A percentile compares a stretch with the other conserved stretches of the same genome.
These are phyloP conservation scores for Yarrowia osloensis DNA, from an alignment of 805 yeast genomes.

Conservation along the genomic window DNA sequence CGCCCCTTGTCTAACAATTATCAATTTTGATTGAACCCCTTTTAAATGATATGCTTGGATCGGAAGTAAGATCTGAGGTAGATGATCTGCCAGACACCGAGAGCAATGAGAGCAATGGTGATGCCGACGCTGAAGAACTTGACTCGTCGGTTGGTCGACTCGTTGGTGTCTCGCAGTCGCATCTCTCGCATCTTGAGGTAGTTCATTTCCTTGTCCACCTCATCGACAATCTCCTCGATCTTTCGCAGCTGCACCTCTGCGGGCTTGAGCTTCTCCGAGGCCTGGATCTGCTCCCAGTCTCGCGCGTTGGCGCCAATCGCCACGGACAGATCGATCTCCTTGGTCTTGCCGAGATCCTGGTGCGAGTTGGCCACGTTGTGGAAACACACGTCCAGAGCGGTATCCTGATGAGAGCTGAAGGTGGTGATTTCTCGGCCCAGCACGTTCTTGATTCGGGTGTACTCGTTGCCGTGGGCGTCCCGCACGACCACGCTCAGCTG, in stretches of 20 bases:
- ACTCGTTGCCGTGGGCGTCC: conserved; percentile 84
- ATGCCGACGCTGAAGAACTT: conserved; percentile 78
- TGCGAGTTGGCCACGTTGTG: conserved; percentile 52
- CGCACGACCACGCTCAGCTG: conserved; percentile 55
- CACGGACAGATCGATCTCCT: conserved; percentile 85
- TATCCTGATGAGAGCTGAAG: conserved; percentile 78
- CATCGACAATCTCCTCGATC: conserved; percentile 82
- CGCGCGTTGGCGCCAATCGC: conserved; percentile 97
- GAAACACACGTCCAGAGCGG: conserved; percentile 91
- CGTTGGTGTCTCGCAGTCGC: conserved; percentile 93
- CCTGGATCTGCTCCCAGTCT: conserved; percentile 95
- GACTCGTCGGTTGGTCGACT: conserved; percentile 91
- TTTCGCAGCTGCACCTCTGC: conserved; percentile 86
- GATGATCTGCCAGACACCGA: conserved; percentile 91
- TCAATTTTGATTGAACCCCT: conserved; percentile 3
- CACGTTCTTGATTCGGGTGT: conserved; percentile 73
- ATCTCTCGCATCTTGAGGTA: conserved; percentile 88
- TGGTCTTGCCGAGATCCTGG: conserved; percentile 49
- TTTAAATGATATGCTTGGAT: conserved; percentile 47
- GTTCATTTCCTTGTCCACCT: conserved; percentile 74
- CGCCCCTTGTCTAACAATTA: background rate
- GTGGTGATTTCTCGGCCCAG: conserved; percentile 73
- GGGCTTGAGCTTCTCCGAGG: conserved; percentile 89
- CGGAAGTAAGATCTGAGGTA: conserved; percentile 89
- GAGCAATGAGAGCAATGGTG: conserved; percentile 65